A percentile compares a stretch with the other conserved stretches of the same genome.
Evolutionary conservation across 192 early-diverging fungal species (phyloP).

Genomic region (Gigaspora rosea): DNA sequence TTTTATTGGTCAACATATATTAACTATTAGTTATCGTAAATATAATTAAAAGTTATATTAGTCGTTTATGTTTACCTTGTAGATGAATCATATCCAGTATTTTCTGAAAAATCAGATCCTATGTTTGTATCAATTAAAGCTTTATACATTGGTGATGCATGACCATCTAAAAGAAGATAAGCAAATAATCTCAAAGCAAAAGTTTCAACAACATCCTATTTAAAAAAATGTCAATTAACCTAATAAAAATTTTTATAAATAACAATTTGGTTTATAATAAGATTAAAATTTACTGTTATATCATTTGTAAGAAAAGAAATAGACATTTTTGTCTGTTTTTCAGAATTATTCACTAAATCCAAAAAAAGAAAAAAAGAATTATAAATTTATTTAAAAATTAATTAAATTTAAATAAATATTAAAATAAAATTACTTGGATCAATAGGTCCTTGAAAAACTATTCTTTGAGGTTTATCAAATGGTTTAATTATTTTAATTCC

Average conservation of each 20-base stretch:
- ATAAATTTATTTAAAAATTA: neutral
- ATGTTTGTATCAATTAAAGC: conserved; percentile 89
- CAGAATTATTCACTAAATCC: conserved; percentile 60
- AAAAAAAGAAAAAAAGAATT: neutral
- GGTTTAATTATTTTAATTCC: conserved; percentile 60
- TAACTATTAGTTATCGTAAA: neutral
- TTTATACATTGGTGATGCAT: conserved; percentile 91
- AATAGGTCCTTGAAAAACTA: conserved; percentile 58
- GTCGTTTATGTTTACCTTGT: conserved; percentile 45
- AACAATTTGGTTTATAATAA: neutral
- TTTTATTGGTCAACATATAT: neutral
- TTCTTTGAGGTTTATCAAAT: conserved; percentile 48
- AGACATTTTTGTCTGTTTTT: conserved; percentile 81
- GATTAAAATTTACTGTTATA: conserved; percentile 46
- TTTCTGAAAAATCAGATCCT: conserved; percentile 86
- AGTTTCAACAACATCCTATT: conserved; percentile 79
- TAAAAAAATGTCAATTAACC: neutral
- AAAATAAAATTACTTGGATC: conserved; percentile 61
- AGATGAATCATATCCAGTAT: conserved; percentile 86
- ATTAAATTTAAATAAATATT: neutral
- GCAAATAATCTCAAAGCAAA: conserved; percentile 82
- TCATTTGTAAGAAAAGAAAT: conserved; percentile 76
- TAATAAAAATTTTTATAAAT: neutral
- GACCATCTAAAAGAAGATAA: conserved; percentile 81
- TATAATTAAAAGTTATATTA: conserved; percentile 5